phyloP scores from a whole-genome alignment of 192 early-diverging fungal genomes.

The Podila minutissima region DNA sequence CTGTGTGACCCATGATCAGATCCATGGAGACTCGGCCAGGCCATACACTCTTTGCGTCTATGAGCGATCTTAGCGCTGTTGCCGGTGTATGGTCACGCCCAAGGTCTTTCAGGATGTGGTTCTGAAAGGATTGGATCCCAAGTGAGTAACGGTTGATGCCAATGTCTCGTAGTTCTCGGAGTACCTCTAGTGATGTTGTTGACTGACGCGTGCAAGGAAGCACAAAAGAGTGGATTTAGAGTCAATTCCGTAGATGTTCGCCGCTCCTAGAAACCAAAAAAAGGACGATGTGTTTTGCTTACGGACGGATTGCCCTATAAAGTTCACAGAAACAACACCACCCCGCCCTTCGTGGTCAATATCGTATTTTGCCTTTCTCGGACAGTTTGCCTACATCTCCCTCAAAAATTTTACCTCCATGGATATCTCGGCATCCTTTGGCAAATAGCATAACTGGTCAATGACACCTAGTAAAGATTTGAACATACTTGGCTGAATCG shows the following conservation, averaged over 20 bases:
- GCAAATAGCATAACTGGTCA: slow-evolving; percentile 27
- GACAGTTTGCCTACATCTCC: no score
- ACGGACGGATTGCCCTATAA: background rate
- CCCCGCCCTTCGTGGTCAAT: no score
- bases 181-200: slow-evolving; percentile 26
- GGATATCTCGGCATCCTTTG: slow-evolving; percentile 54
- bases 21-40: slow-evolving; percentile 57
- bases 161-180: slow-evolving; percentile 45
- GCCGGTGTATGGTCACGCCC: slow-evolving; percentile 59
- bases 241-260: no score
- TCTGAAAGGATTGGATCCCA: slow-evolving; percentile 63
- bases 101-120: slow-evolving; percentile 42
- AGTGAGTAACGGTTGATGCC: slow-evolving; percentile 64
- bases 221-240: background rate
- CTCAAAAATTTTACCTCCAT: slow-evolving; percentile 56
- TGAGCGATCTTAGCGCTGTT: slow-evolving; percentile 52
- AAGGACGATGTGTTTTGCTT: background rate
- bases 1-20: slow-evolving; percentile 62
- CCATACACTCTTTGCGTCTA: slow-evolving; percentile 55
- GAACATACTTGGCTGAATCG: slow-evolving; percentile 54
- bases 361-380: no score
- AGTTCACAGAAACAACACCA: background rate
- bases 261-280: background rate
- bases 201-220: slow-evolving; percentile 34
- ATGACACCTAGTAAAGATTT: slow-evolving; percentile 46